Base-by-base conservation (phyloP, 768 basidiomycete genomes). In the Termitomyces sp. region DNA sequence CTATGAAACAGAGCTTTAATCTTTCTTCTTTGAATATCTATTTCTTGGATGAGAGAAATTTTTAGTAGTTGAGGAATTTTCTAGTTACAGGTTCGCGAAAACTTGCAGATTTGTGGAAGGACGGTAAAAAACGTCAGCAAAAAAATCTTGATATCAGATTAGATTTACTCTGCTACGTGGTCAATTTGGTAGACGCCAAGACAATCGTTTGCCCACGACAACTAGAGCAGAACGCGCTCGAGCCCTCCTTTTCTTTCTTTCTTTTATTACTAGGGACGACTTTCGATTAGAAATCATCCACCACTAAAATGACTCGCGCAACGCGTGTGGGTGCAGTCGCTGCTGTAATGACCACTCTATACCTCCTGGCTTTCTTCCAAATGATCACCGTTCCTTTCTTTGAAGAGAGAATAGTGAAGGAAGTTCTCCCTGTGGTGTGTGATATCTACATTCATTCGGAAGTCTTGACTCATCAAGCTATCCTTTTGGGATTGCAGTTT, bases 401-500 rank as follows among this genome's bases (percentile, higher is more conserved):
- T 34, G 75, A 80, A 12, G 65, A 73, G 10, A 71, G 73, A 28
- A 68, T 72, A n/a, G 74, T 75, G 11, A 68, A 74, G 54, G 67
- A 82, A 53, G 70, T 89, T 28, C 63, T 88, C 45, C 82, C 86
- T 23, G 79, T 85, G 61, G 87, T 88, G 56, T 65, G 85, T 73
- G 35, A 16, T 9, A 23, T n/a, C n/a, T 19, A 21, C 39, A n/a
- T 53, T 49, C 0, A 6, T 1, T 19, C 19, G 40, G 54, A 28
- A 50, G 14, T 37, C 28, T 23, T 8, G 25, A 3, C 25, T 39
- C 35, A 46, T 46, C 9, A 17, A 17, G 40, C 53, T 5, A n/a
- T 19, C 10, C n/a, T n/a, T 52, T 40, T 25, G n/a, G 25, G 43
- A 25, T 25, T 46, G n/a, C 55, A 91, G 90, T 68, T 91, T 30